Base-by-base conservation (phyloP, 73 alveolate genomes). In the Paramecium caudatum region DNA sequence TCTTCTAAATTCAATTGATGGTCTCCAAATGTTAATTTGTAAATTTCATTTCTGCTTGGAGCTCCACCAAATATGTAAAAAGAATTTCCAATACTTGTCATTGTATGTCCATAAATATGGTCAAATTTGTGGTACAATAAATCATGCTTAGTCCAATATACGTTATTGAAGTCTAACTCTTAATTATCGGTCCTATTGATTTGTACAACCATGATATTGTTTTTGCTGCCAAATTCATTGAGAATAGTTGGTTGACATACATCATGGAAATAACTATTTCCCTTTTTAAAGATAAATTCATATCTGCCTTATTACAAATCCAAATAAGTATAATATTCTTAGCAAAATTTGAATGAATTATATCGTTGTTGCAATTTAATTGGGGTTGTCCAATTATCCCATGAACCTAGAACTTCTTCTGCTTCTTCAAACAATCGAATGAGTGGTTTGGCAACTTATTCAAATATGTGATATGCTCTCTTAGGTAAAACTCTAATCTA, bases 41-140 rank as follows among this genome's bases (percentile, higher is more conserved):
- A 90, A 2, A 90, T 37, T 12, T 90, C 94, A 47, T 90, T 90
- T 23, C 84, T 16, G 37, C 61, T 37, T 15, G 68, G 69, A 10
- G 69, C 63, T 10, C 94, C 94, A 33, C 91, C 94, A 63, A 90
- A 90, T 2, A 90, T 47, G 36, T 74, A 90, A 21, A 90, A 46
- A 33, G 15, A 62, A 32, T 83, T 83, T 3, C 94, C 94, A 33
- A 90, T 63, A 7, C 61, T 65, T 12, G 91, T 90, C 94, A 90
- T 90, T n/a, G 91, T 2, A 30, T 90, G 94, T n/a, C 87, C 94
- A 46, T 90, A 70, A 1, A 90, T 85, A 15, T 74, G 88, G 43
- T 74, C 88, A 39, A 74, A 74, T 41, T 45, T 74, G 43, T 37
- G 88, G 47, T 47, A 30, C n/a, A 46, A 46, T 23, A 74, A 47